Conservation (phyloP, 2,329 filamentous ascomycete genomes). For the Ophiostoma tasmaniense region DNA sequence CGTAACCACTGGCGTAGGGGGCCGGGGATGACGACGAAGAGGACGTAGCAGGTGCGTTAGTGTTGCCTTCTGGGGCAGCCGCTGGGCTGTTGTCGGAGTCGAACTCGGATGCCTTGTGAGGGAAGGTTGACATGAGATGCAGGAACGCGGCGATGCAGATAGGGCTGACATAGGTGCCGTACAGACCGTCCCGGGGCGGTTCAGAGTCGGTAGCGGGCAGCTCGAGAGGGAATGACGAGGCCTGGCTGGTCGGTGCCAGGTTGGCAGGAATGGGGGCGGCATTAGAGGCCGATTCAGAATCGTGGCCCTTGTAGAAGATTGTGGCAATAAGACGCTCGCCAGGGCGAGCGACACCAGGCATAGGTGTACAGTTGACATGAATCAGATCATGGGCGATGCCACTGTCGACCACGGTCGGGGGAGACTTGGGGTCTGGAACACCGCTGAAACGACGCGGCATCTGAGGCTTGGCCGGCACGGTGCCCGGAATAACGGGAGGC, state of each 20-base stretch:
- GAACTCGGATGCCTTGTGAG: constrained; percentile 32
- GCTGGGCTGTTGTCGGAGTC: not conserved
- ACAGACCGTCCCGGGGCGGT: constrained; percentile 52
- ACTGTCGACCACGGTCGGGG: constrained; percentile 52
- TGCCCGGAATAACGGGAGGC: not conserved
- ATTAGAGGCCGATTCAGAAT: constrained; percentile 22
- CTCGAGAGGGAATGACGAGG: constrained; percentile 31
- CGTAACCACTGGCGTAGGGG: constrained; percentile 16
- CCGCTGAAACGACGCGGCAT: constrained; percentile 47
- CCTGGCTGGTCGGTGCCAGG: constrained; percentile 49
- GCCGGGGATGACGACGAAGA: not conserved
- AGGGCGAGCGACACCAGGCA: constrained; percentile 33
- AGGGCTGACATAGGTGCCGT: constrained; percentile 57
- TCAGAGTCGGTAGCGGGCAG: constrained; percentile 18
- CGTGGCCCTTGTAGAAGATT: constrained; percentile 50
- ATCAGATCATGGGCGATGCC: constrained; percentile 54
- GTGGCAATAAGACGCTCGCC: constrained; percentile 52
- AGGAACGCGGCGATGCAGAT: constrained; percentile 58
- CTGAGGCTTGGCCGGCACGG: constrained; percentile 26
- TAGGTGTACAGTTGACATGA: constrained; percentile 53
- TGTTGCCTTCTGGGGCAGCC: not conserved
- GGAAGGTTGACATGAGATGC: constrained; percentile 56
- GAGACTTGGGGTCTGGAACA: constrained; percentile 50
- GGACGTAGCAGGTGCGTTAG: not conserved
- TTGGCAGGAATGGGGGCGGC: constrained; percentile 38